phyloP scores from a whole-genome alignment of 257 asterid species.

The Galeopsis tetrahit region DNA sequence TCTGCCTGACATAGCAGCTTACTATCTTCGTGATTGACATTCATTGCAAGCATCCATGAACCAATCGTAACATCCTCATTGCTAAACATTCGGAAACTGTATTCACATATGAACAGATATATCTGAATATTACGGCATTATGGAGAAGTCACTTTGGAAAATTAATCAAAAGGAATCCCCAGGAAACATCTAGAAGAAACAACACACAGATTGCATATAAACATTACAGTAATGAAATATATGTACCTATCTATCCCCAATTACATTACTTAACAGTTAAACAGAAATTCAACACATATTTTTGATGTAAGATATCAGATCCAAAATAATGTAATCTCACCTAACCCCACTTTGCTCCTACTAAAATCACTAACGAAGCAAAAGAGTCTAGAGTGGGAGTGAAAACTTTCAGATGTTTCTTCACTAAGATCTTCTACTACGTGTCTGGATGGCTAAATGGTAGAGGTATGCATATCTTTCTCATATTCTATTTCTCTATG shows the following conservation, averaged over 20 bases:
- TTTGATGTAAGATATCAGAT: neutral
- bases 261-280: neutral
- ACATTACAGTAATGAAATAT: neutral
- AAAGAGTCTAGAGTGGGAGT: neutral
- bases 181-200: neutral
- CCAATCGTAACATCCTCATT: slow-evolving; percentile 99
- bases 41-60: slow-evolving; percentile 99
- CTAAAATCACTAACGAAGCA: neutral
- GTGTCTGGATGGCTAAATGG: neutral
- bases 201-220: neutral
- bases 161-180: slow-evolving; percentile 2
- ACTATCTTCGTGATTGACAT: slow-evolving; percentile 82
- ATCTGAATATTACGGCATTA: slow-evolving; percentile 5
- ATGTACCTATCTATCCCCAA: neutral
- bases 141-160: neutral
- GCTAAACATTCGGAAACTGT: slow-evolving; percentile 97
- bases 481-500: neutral
- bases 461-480: neutral
- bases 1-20: slow-evolving; percentile 67
- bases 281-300: neutral
- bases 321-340: slow-evolving; percentile 2
- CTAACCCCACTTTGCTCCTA: neutral
- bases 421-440: neutral
- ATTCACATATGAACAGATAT: slow-evolving; percentile 8
- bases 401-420: neutral